These are phyloP conservation scores for Zymoseptoria pseudotritici DNA, from an alignment of 2,329 filamentous ascomycete genomes.

Conservation along the genomic window DNA sequence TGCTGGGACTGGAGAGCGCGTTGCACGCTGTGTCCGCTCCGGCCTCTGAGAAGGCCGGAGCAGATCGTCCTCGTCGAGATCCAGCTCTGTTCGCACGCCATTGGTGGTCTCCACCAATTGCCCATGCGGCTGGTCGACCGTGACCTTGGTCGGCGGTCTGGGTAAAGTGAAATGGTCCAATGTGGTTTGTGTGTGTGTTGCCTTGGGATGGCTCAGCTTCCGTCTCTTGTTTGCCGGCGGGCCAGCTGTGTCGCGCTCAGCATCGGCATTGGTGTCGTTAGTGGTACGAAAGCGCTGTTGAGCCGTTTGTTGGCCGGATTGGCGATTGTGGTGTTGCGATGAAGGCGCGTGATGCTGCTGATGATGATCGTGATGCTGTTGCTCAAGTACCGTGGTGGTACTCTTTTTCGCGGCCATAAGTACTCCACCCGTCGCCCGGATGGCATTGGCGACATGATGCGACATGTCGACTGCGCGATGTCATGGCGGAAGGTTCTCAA, in stretches of 20 bases:
- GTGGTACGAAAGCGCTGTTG: neutral
- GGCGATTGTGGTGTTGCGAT: neutral
- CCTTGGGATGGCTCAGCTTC: neutral
- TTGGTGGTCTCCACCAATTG: slow-evolving; percentile 37
- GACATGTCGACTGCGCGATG: neutral
- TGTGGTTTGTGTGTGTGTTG: slow-evolving; percentile 16
- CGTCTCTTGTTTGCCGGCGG: neutral
- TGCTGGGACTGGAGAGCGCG: slow-evolving; percentile 7
- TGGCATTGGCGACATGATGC: neutral
- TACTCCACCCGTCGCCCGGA: neutral
- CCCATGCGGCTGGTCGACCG: slow-evolving; percentile 37
- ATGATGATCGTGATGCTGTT: neutral
- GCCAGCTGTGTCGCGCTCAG: neutral
- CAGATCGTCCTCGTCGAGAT: slow-evolving; percentile 14
- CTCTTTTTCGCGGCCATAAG: neutral
- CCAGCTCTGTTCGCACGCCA: slow-evolving; percentile 32
- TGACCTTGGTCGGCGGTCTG: slow-evolving; percentile 36
- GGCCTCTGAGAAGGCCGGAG: slow-evolving; percentile 8
- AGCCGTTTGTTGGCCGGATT: neutral
- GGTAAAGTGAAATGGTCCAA: slow-evolving; percentile 20
- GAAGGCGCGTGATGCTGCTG: neutral
- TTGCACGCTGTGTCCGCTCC: slow-evolving; percentile 6
- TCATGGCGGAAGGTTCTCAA: neutral
- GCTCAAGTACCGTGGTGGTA: neutral
- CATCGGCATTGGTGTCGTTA: neutral